These are phyloP conservation scores for Verticillium nonalfalfae DNA, from an alignment of 2,329 filamentous ascomycete genomes.

Conservation along the genomic window DNA sequence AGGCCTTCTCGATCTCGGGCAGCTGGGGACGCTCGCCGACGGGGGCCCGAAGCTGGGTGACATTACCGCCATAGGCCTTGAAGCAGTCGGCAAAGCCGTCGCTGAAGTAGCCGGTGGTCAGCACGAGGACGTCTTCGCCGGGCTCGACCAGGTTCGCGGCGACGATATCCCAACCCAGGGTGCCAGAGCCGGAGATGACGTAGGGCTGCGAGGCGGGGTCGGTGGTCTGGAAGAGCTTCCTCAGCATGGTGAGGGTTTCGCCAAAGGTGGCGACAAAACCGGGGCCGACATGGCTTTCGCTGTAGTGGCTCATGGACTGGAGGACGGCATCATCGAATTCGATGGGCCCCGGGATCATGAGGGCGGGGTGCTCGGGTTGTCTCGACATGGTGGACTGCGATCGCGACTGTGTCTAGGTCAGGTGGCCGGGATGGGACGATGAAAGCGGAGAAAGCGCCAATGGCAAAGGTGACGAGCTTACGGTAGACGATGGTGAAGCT, in stretches of 20 bases:
- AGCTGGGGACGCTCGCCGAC: slow-evolving; percentile 85
- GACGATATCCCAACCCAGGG: slow-evolving; percentile 93
- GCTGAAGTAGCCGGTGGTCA: slow-evolving; percentile 96
- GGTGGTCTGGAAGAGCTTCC: slow-evolving; percentile 90
- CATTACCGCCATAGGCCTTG: slow-evolving; percentile 81
- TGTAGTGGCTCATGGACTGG: slow-evolving; percentile 91
- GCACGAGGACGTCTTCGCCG: slow-evolving; percentile 83
- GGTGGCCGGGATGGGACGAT: background rate
- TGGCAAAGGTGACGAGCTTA: slow-evolving; percentile 6
- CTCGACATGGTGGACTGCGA: slow-evolving; percentile 46
- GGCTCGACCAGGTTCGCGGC: slow-evolving; percentile 88
- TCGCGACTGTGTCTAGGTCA: background rate
- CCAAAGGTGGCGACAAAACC: slow-evolving; percentile 88
- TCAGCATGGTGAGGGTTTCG: slow-evolving; percentile 79
- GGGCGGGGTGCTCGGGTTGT: slow-evolving; percentile 58
- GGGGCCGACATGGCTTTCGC: slow-evolving; percentile 88
- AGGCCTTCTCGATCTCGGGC: slow-evolving; percentile 78
- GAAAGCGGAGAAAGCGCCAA: background rate
- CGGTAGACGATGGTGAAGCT: background rate
- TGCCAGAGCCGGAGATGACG: slow-evolving; percentile 89
- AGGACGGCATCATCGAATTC: slow-evolving; percentile 98
- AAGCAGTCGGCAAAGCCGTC: slow-evolving; percentile 93
- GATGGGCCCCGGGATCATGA: slow-evolving; percentile 95
- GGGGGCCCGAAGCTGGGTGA: slow-evolving; percentile 82
- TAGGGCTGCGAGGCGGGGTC: slow-evolving; percentile 81